Evolutionary conservation across 352 stramenopile species (phyloP).

Genomic region (Phytopythium ostracodes): DNA sequence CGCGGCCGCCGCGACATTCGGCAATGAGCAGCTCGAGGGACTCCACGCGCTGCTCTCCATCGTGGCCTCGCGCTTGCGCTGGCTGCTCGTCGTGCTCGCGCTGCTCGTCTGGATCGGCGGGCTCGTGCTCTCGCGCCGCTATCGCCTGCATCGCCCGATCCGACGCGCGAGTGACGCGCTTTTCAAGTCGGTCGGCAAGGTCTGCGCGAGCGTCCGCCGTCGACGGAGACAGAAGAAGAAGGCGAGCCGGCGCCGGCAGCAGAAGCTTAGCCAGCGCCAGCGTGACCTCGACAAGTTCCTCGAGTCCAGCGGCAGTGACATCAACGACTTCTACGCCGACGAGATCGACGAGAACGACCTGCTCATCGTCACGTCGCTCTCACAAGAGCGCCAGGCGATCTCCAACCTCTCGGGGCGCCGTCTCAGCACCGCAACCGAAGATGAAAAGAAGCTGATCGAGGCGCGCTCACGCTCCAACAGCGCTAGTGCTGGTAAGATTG

Average conservation of each 20-base stretch:
- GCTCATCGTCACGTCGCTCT: conserved; percentile 70
- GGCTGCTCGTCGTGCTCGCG: conserved; percentile 34
- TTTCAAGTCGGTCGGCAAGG: conserved; percentile 13
- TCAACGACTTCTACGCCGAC: conserved; percentile 23
- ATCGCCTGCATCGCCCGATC: conserved; percentile 47
- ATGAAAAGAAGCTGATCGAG: conserved; percentile 23
- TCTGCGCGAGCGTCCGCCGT: conserved; percentile 15
- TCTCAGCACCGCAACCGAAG: conserved; percentile 14
- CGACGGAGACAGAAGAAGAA: conserved; percentile 5
- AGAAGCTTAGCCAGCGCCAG: neutral
- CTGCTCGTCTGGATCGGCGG: conserved; percentile 38
- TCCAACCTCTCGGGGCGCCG: conserved; percentile 1
- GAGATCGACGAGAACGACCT: conserved; percentile 72
- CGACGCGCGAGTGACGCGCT: conserved; percentile 25
- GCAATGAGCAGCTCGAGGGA: conserved; percentile 28
- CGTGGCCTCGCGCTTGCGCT: conserved; percentile 34
- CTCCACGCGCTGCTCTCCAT: conserved; percentile 26
- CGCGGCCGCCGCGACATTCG: conserved; percentile 17
- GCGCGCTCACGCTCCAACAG: conserved; percentile 12
- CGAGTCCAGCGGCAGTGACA: conserved; percentile 11
- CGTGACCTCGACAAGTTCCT: conserved; percentile 5
- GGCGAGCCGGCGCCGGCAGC: conserved; percentile 7
- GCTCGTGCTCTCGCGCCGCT: conserved; percentile 40
- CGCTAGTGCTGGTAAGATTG: conserved; percentile 37
- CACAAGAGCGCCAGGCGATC: conserved; percentile 36